Conservation (phyloP, 768 basidiomycete genomes). For the Amanita molliuscula region DNA sequence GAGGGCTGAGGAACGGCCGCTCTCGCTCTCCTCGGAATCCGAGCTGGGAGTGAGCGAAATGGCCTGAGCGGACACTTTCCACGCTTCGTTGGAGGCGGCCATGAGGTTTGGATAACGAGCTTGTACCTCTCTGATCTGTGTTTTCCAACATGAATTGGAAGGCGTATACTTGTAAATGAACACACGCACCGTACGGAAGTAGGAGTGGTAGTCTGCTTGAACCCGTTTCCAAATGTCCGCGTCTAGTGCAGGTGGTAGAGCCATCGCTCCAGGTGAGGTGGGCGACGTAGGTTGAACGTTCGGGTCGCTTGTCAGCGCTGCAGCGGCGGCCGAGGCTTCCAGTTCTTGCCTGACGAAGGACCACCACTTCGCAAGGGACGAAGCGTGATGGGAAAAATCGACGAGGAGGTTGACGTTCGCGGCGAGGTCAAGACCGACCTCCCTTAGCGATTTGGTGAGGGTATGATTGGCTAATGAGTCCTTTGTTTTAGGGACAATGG, state of each 20-base stretch:
- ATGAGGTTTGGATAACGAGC: conserved; percentile 17
- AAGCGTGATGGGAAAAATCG: conserved; percentile 19
- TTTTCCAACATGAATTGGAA: neutral
- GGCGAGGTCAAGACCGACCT: conserved; percentile 26
- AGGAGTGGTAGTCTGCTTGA: conserved; percentile 1
- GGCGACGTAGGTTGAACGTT: conserved; percentile 4
- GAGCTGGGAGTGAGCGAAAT: neutral
- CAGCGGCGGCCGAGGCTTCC: conserved; percentile 9
- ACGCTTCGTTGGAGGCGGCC: conserved; percentile 17
- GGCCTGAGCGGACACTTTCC: conserved; percentile 10
- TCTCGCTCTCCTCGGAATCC: neutral
- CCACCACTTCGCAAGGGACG: conserved; percentile 23
- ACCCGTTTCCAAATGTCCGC: neutral
- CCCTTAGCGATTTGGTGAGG: conserved; percentile 23
- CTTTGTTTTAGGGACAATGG: neutral
- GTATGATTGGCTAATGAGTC: conserved; percentile 15
- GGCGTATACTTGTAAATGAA: neutral
- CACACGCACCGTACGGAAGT: conserved; percentile 13
- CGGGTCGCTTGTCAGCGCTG: conserved; percentile 5
- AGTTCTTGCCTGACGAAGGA: conserved; percentile 19
- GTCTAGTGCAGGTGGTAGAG: conserved; percentile 1
- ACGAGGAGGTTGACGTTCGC: conserved; percentile 25
- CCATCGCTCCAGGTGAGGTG: conserved; percentile 1
- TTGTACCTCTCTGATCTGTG: conserved; percentile 18
- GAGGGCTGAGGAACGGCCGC: neutral